Evolutionary conservation across 108 stramenopile species (phyloP).

Genomic region (Cylindrotheca closterium): DNA sequence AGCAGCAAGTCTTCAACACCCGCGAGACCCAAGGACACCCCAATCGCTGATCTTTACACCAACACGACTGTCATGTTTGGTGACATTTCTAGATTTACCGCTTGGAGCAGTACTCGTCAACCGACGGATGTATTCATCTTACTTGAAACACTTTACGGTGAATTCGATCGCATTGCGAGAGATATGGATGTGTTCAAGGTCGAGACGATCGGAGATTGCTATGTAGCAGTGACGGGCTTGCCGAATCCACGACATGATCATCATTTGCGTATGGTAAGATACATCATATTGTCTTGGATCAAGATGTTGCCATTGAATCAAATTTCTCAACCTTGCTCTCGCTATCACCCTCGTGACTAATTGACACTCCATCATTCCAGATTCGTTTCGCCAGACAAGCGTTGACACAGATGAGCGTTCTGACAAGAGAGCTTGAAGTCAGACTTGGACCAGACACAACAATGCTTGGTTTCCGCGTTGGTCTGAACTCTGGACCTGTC

Average conservation of each 20-base stretch:
- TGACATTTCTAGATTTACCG: conserved; percentile 6
- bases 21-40: background rate
- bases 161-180: conserved; percentile 39
- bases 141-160: conserved; percentile 25
- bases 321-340: too few species aligned
- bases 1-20: background rate
- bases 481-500: background rate
- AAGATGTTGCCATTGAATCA: too few species aligned
- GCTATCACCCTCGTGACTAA: too few species aligned
- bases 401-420: background rate
- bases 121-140: conserved; percentile 2
- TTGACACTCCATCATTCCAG: too few species aligned
- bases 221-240: conserved; percentile 7
- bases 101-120: conserved; percentile 10
- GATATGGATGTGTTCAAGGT: conserved; percentile 49
- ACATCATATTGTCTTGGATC: conserved; percentile 22
- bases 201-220: conserved; percentile 47
- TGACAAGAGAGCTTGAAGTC: background rate
- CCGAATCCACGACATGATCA: conserved; percentile 34
- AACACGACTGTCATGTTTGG: conserved; percentile 20
- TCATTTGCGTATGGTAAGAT: conserved; percentile 45
- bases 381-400: background rate
- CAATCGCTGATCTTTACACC: conserved; percentile 23
- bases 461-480: background rate
- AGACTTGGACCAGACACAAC: background rate